Evolutionary conservation across 257 asterid species (phyloP), one percentile per base, ranked within the genome.

Genomic region (Fraxinus anomala): DNA sequence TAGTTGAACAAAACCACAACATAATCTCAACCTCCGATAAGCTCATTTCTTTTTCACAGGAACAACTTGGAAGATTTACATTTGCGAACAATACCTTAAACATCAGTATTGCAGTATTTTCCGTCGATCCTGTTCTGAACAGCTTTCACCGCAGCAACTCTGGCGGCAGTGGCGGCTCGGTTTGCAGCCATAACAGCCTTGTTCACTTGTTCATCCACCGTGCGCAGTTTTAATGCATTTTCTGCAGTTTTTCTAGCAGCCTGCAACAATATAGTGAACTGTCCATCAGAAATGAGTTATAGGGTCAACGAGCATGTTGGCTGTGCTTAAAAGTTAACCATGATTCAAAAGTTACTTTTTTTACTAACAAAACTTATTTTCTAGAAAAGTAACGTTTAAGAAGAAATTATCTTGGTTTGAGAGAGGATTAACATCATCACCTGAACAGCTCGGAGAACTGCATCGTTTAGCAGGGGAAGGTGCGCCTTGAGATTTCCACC

Each of bases 241-340:
- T 88, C 93, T 42, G 98, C 96, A 19, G 86, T 86, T 81, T 67
- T 92, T 76, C 93, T 86, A 23, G 96, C 89, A 83, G 92, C 96
- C 97, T 94, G 89, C 79, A 73, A 44, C 36, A 6, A 31, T 21
- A 73, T 12, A 39, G 75, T 40, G 21, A 23, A 67, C 49, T 42
- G 16, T 11, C 49, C 13, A 42, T 42, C 14, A 42, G 59, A 65
- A 21, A 2, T 21, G 17, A 39, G 36, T 72, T 13, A 72, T 2
- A 54, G 8, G 2, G 23, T 10, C 70, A 16, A 23, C 8, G 1
- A n/a, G 2, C 36, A 26, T 63, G 17, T 63, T 63, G 36, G 34
- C 9, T 63, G 69, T 63, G 69, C 17, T 24, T 63, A 63, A 63
- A 44, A 44, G 6, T 2, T 6, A 44, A 9, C 3, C 13, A 10